Percentiles rank a stretch among this genome's conserved stretches.
phyloP scores from a whole-genome alignment of 768 basidiomycete species.

The Crassisporium funariophilum region DNA sequence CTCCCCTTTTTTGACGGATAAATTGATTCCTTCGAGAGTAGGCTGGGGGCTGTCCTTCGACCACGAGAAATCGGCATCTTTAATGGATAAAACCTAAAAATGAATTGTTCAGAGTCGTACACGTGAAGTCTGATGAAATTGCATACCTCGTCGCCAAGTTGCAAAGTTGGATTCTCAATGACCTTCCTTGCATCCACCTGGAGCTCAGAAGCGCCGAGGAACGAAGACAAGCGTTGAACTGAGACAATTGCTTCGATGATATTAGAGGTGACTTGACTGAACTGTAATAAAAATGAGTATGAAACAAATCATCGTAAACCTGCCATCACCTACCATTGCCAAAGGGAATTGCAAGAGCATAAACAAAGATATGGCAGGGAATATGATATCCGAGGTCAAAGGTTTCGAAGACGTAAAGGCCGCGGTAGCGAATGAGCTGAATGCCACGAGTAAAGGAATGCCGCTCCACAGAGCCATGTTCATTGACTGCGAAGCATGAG shows the following conservation, averaged over 20 bases:
- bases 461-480: slow-evolving; percentile 68
- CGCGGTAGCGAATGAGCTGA: slow-evolving; percentile 80
- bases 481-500: slow-evolving; percentile 42
- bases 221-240: slow-evolving; percentile 72
- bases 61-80: slow-evolving; percentile 85
- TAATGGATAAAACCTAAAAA: slow-evolving; percentile 64
- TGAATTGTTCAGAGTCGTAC: not conserved
- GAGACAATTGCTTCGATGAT: slow-evolving; percentile 89
- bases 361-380: slow-evolving; percentile 93
- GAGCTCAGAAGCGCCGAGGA: slow-evolving; percentile 78
- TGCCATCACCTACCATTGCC: slow-evolving; percentile 59
- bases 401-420: slow-evolving; percentile 62
- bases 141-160: slow-evolving; percentile 61
- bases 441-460: slow-evolving; percentile 75
- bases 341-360: slow-evolving; percentile 87
- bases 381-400: slow-evolving; percentile 88
- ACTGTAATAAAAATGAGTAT: slow-evolving; percentile 37
- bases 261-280: slow-evolving; percentile 73
- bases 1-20: slow-evolving; percentile 81
- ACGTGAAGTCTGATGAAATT: not conserved
- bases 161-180: slow-evolving; percentile 41
- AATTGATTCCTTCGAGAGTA: slow-evolving; percentile 75
- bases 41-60: slow-evolving; percentile 53
- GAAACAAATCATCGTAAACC: slow-evolving; percentile 1
- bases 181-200: slow-evolving; percentile 75